Base-by-base conservation (phyloP, 2,329 filamentous ascomycete genomes). In the Penicillium palitans region DNA sequence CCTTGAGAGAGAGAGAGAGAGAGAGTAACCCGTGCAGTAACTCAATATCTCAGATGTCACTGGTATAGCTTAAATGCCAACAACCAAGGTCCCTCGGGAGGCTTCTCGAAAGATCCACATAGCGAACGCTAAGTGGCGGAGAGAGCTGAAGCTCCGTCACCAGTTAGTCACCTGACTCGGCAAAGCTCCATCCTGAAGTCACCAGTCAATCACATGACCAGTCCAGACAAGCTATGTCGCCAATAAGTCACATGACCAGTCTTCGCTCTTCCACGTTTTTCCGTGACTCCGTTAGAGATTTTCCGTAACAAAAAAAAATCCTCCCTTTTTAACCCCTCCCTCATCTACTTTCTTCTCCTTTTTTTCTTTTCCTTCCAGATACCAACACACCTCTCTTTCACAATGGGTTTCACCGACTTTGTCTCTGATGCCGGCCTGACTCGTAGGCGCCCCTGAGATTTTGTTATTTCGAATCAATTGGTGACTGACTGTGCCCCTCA, bases 371-470 rank as follows among this genome's bases (percentile, higher is more conserved):
- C 56, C 50, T 59, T 63, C 57, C 63, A 55, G 55, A 61, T 58
- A 63, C 61, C 61, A 61, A 55, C 58, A 60, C 66, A 61, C 61
- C 59, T 59, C 59, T 60, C 58, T 52, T 68, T 74, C 72, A 76
- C 69, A 73, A 88, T 88, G 86, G 86, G 86, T 78, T 88, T 88
- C 83, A 83, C 82, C 72, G 85, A 88, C 75, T 80, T 88, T 68
- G 77, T 84, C 67, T 83, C 83, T 75, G 85, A 87, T 66, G 78
- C 84, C 74, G 85, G 85, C 74, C 79, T 87, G 62, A 81, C 83
- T 72, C 71, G 83, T 85, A 81, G 69, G 83, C 79, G 63, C 52
- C 65, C 61, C 59, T 57, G 56, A 59, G 55, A 50, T 58, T 65
- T 64, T 68, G 51, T 56, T 57, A 61, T 66, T 62, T 63, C 58